These are phyloP conservation scores for Aspergillus egyptiacus DNA, from an alignment of 495 filamentous ascomycete species.

Conservation along the genomic window DNA sequence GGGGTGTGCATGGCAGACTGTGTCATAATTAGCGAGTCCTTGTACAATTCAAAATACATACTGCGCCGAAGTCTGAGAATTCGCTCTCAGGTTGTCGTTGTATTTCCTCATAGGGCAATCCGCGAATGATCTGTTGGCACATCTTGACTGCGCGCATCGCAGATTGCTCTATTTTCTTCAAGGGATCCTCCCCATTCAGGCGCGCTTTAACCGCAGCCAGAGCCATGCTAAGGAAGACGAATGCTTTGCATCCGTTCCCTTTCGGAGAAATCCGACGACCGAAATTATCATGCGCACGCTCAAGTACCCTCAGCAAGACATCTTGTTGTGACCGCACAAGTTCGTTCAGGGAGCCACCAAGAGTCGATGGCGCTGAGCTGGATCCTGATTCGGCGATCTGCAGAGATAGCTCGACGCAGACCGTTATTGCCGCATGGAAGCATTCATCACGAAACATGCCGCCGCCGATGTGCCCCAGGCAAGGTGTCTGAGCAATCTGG, in stretches of 20 bases:
- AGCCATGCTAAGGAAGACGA: conserved; percentile 31
- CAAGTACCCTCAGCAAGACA: conserved; percentile 32
- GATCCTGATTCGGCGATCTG: conserved; percentile 25
- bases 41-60: neutral
- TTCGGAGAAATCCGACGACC: conserved; percentile 24
- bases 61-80: neutral
- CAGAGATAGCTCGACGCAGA: conserved; percentile 34
- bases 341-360: conserved; percentile 25
- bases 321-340: conserved; percentile 35
- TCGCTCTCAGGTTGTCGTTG: conserved; percentile 15
- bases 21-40: neutral
- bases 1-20: conserved; percentile 4
- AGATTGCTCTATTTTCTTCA: conserved; percentile 23
- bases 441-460: conserved; percentile 38
- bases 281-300: conserved; percentile 30
- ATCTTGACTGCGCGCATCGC: conserved; percentile 22
- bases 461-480: conserved; percentile 30
- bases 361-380: neutral
- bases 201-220: conserved; percentile 33
- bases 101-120: conserved; percentile 23
- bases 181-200: conserved; percentile 33
- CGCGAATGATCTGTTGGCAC: conserved; percentile 23
- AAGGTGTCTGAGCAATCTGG: conserved; percentile 17
- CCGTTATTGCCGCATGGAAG: conserved; percentile 33
- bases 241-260: conserved; percentile 33